These are phyloP conservation scores for Tetrahymena malaccensis DNA, from an alignment of 73 alveolate genomes.

Conservation along the genomic window DNA sequence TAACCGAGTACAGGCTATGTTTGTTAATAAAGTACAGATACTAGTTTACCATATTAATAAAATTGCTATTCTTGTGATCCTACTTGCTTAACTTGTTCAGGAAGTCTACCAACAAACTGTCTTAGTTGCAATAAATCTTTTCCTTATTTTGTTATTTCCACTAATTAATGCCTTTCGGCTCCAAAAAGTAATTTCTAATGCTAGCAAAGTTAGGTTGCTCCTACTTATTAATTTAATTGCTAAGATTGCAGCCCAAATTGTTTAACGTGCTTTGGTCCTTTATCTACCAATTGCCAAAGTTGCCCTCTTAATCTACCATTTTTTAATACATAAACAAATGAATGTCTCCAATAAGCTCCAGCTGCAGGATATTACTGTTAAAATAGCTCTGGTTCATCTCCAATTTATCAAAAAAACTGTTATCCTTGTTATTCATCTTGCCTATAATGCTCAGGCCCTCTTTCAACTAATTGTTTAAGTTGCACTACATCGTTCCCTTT, in stretches of 20 bases:
- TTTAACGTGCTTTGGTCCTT: background rate
- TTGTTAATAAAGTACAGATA: background rate
- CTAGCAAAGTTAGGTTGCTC: background rate
- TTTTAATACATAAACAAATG: background rate
- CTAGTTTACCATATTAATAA: background rate
- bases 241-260: background rate
- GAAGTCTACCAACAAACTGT: background rate
- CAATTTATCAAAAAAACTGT: background rate
- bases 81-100: background rate
- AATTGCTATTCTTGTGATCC: background rate
- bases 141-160: background rate
- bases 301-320: background rate
- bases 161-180: background rate
- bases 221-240: background rate
- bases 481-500: background rate
- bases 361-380: background rate
- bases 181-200: background rate
- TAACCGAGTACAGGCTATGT: background rate
- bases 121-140: background rate
- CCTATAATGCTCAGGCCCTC: background rate
- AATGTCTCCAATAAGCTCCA: background rate
- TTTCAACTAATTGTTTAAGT: background rate
- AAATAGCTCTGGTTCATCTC: background rate
- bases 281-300: background rate
- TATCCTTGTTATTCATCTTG: background rate